Evolutionary conservation across 306 rosid genomes (phyloP), one percentile per base, ranked within the genome.

Genomic region (Quercus wislizeni): DNA sequence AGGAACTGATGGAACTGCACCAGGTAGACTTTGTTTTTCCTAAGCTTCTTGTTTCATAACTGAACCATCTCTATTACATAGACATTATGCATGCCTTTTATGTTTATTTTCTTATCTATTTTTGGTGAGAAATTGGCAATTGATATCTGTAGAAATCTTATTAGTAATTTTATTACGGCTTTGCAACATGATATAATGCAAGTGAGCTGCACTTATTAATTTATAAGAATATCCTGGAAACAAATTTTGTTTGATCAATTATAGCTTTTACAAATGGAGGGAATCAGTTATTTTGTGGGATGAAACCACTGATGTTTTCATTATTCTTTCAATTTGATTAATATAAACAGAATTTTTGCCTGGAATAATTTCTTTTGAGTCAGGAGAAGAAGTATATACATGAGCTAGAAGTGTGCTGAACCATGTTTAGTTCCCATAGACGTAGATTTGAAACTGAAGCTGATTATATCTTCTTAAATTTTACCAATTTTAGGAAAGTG

Each of bases 1-100:
- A 96, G 90, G 98, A 96, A 88, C 81, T 96, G 73, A 96, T 96
- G 99, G 99, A 96, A 88, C 98, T 96, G 80, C 99, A 96, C 81
- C 99, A 96, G 99, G 99, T 96, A 87, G 78, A 75, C 79, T 73
- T 11, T 75, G 56, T 49, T 65, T 33, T 21, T 25, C 56, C 38
- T 35, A 55, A 74, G 11, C 35, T 38, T 21, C 23, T 69, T 35
- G 11, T 69, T 14, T 25, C 52, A 59, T 25, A 17, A 54, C 59
- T 62, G 38, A 21, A 43, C 72, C 74, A 43, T 69, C 57, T 33
- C 51, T 15, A 49, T 71, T 30, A 11, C 33, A 70, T 70, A 4
- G 27, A 18, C 27, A 71, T 15, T 73, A 13, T 67, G 3, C 25
- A 15, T 8, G 69, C 10, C 30, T 63, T 63, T 12, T 63, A 0